Conservation (phyloP, 192 early-diverging fungal species). For the Dissophora ornata region DNA sequence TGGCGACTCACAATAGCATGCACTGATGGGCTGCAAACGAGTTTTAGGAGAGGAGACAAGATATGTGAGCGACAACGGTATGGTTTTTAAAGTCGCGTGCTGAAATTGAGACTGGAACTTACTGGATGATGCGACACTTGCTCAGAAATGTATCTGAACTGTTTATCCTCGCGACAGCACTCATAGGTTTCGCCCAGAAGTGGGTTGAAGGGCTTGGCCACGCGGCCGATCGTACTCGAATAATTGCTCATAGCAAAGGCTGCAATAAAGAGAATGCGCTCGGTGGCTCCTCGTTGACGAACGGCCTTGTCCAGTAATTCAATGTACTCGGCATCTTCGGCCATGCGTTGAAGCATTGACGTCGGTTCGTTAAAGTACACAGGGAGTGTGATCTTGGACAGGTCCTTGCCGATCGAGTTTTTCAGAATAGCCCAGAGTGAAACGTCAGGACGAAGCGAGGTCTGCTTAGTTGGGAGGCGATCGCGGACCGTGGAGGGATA, state of each 20-base stretch:
- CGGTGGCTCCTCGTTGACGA: constrained; percentile 64
- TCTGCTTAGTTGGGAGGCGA: constrained; percentile 62
- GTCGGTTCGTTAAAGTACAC: constrained; percentile 93
- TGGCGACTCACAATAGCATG: constrained; percentile 86
- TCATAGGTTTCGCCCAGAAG: constrained; percentile 92
- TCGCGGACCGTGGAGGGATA: constrained; percentile 57
- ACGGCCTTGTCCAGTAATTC: constrained; percentile 83
- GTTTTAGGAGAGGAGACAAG: no score
- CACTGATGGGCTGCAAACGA: constrained; percentile 74
- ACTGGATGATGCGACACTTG: constrained; percentile 92
- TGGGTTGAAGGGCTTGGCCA: constrained; percentile 93
- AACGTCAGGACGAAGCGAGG: constrained; percentile 70
- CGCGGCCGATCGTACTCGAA: constrained; percentile 80
- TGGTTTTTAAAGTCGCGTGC: no score
- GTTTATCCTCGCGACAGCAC: constrained; percentile 80
- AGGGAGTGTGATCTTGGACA: constrained; percentile 85
- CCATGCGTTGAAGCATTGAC: constrained; percentile 87
- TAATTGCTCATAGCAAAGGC: constrained; percentile 92
- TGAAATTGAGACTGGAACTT: no score
- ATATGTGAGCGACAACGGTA: no score
- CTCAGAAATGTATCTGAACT: constrained; percentile 85
- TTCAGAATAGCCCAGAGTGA: constrained; percentile 90
- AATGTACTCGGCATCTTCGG: constrained; percentile 88
- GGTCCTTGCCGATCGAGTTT: constrained; percentile 88
- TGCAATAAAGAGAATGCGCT: constrained; percentile 81